Percentiles rank a stretch among this genome's conserved stretches.
phyloP scores from a whole-genome alignment of 2,329 filamentous ascomycete genomes.

The Epichloe sibirici region DNA sequence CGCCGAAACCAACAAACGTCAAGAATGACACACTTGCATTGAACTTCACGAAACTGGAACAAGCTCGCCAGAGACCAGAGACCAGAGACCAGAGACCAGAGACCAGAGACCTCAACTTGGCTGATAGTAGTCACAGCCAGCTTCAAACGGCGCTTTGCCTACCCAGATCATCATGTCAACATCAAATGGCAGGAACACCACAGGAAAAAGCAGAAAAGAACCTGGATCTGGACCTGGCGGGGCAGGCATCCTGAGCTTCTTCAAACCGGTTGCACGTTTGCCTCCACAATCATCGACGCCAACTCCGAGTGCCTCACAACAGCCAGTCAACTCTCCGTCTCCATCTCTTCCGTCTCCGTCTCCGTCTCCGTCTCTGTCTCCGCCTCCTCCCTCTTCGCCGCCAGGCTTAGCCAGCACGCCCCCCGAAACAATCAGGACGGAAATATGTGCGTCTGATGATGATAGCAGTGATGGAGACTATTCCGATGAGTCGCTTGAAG shows the following conservation, averaged over 20 bases:
- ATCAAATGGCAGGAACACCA: conserved; percentile 12
- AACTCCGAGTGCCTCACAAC: neutral
- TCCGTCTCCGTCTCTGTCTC: conserved; percentile 13
- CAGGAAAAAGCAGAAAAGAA: neutral
- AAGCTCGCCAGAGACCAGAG: neutral
- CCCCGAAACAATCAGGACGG: conserved; percentile 13
- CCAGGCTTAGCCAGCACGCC: conserved; percentile 15
- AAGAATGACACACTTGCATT: neutral
- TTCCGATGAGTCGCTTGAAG: conserved; percentile 47
- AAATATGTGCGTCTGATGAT: conserved; percentile 61
- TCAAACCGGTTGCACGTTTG: conserved; percentile 18
- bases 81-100: too few species aligned
- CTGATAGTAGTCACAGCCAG: neutral
- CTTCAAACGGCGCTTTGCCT: neutral
- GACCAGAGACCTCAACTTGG: neutral
- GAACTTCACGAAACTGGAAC: neutral
- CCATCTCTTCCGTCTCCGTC: conserved; percentile 11
- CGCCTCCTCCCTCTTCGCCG: conserved; percentile 14
- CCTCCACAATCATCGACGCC: conserved; percentile 6
- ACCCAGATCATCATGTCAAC: conserved; percentile 10
- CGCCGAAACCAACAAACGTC: neutral
- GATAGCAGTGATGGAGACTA: conserved; percentile 44
- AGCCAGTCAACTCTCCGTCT: neutral
- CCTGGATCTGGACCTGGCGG: conserved; percentile 2
- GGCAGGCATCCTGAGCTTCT: conserved; percentile 26